phyloP scores from a whole-genome alignment of 2,329 filamentous ascomycete genomes.

The Mycosphaerella arachidis region DNA sequence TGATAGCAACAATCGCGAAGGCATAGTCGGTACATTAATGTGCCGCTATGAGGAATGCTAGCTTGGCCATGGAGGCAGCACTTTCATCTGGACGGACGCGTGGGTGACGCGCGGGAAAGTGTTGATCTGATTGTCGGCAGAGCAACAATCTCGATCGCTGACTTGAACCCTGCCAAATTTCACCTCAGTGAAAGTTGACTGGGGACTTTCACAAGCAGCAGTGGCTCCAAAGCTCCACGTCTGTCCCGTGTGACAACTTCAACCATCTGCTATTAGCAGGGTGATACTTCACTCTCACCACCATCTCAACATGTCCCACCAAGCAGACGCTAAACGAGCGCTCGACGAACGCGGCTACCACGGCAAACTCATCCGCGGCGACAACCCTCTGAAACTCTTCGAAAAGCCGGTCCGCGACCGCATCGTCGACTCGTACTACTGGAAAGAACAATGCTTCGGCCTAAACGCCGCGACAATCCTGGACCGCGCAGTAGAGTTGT shows the following conservation, averaged over 20 bases:
- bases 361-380: slow-evolving; percentile 73
- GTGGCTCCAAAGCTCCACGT: no score
- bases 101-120: background rate
- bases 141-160: background rate
- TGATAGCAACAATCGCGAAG: slow-evolving; percentile 36
- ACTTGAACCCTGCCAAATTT: background rate
- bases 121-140: slow-evolving; percentile 3
- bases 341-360: slow-evolving; percentile 86
- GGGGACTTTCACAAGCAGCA: no score
- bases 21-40: slow-evolving; percentile 6
- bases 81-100: background rate
- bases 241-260: no score
- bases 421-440: slow-evolving; percentile 93
- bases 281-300: background rate
- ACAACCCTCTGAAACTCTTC: slow-evolving; percentile 92
- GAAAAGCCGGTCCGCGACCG: slow-evolving; percentile 94
- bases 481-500: slow-evolving; percentile 81
- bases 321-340: slow-evolving; percentile 70
- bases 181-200: no score
- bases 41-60: slow-evolving; percentile 12
- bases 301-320: slow-evolving; percentile 49
- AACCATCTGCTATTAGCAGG: no score
- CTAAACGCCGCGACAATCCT: slow-evolving; percentile 78
- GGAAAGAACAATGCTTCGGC: slow-evolving; percentile 97
- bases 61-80: background rate